Evolutionary conservation across 768 basidiomycete genomes (phyloP), one percentile per base, ranked within the genome.

Genomic region (Steccherinum ochraceum): DNA sequence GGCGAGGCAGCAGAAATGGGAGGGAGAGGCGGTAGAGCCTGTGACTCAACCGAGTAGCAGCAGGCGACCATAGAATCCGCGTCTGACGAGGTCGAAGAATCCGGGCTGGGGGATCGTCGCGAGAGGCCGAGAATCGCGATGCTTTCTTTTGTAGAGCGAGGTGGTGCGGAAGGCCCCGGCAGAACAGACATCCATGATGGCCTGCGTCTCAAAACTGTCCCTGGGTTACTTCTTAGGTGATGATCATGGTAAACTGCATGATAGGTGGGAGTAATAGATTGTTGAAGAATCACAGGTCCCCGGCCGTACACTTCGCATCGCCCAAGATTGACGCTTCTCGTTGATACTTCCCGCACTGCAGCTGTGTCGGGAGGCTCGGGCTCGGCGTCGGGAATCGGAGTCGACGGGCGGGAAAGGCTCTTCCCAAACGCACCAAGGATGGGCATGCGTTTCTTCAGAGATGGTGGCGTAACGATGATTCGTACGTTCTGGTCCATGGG

Each of bases 41-140:
- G 41, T 5, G 41, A 19, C 41, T 43, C 41, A 23, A 43, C 18
- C 7, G n/a, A 18, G 19, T 7, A 35, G 30, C 41, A 43, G n/a
- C 16, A 43, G 7, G 41, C 41, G 16, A 43, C 18, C 41, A 43
- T 43, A 11, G 41, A 43, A 23, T 43, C 41, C 41, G 41, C 10
- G 41, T 43, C 41, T 43, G 41, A 43, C 5, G 41, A 23, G 41
- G 30, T 35, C 16, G n/a, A 43, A 5, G n/a, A 18, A 23, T 43
- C 41, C 7, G 51, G 51, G 35, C 45, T 35, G 20, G 55, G 55
- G 24, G 42, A 16, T 13, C 26, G 45, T 16, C 47, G 25, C 19
- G 55, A 56, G 51, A 56, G 47, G 5, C 51, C 52, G 23, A 53
- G 30, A 13, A 19, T 21, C 12, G 52, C 55, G 25, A 56, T 56